Evolutionary conservation across 257 asterid species (phyloP), one percentile per base, ranked within the genome.

Genomic region (Eustoma russellianum): DNA sequence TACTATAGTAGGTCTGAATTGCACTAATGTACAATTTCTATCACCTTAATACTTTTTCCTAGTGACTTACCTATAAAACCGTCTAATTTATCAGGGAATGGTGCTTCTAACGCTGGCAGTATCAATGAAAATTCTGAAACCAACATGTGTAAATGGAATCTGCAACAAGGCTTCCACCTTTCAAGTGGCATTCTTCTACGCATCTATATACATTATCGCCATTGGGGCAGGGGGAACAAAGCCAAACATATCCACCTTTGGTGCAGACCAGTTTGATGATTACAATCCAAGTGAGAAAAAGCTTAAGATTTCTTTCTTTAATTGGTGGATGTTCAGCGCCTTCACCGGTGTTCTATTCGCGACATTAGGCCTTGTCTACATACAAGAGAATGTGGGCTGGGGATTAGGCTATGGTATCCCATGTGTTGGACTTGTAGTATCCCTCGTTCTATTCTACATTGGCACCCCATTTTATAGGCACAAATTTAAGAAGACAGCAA

Each of bases 251-350:
- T 88, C 96, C 41, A 88, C 96, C 0, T 84, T 88, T 60, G 96
- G 96, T 15, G 96, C 96, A 0, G 96, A 88, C 66, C 96, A 88
- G 50, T 88, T 88, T 54, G 94, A 88, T 28, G 96, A 88, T 38
- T 71, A 72, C 30, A 78, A 82, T 33, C 91, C 81, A 0, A 60
- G 54, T 0, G 96, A 88, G 72, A 84, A 88, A 63, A 66, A 65
- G 66, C 82, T 82, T 13, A 88, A 88, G 63, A 78, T 64, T 15
- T 84, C 94, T 10, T 88, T 88, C 78, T 88, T 88, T 68, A 88
- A 88, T 52, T 88, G 96, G 96, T 88, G 96, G 96, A 88, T 85
- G 92, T 88, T 88, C 61, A 80, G 93, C 18, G 68, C 94, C 38
- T 88, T 84, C 65, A 71, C 71, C 0, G 96, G 96, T 3, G 94